Conservation (phyloP, 1,284 basidiomycete genomes). For the Flammula alnicola region DNA sequence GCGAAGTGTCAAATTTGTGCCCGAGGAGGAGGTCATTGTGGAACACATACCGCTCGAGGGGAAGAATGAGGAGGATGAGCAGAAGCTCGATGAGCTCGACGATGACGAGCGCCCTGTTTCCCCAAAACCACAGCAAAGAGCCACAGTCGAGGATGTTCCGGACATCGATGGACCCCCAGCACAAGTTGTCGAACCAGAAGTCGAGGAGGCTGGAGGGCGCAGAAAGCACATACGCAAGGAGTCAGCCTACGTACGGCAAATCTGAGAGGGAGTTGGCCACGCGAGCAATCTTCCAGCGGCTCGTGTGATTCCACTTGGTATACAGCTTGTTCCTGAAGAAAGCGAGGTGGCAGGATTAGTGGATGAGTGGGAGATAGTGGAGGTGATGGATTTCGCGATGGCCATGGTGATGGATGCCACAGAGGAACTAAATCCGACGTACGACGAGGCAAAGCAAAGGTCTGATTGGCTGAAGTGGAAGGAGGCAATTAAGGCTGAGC, state of each 20-base stretch:
- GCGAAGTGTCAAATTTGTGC: conserved; percentile 27
- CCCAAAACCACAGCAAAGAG: neutral
- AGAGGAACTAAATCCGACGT: conserved; percentile 22
- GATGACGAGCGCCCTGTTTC: too few species aligned
- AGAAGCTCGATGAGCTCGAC: too few species aligned
- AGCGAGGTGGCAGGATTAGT: neutral
- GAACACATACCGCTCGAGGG: conserved; percentile 25
- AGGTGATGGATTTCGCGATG: conserved; percentile 21
- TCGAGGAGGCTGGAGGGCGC: conserved; percentile 5
- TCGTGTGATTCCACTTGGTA: conserved; percentile 1
- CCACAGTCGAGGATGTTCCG: neutral
- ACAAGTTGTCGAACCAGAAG: neutral
- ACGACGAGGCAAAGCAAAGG: conserved; percentile 10
- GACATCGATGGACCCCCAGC: conserved; percentile 3
- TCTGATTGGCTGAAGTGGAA: conserved; percentile 23
- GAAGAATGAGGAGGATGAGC: too few species aligned
- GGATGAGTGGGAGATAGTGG: conserved; percentile 22
- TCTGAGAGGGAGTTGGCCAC: conserved; percentile 5
- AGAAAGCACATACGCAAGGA: conserved; percentile 2
- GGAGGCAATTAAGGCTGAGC: conserved; percentile 17
- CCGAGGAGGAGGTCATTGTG: conserved; percentile 11
- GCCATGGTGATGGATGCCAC: conserved; percentile 19
- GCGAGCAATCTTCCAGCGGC: conserved; percentile 5
- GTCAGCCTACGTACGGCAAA: conserved; percentile 4
- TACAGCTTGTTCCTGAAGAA: conserved; percentile 12